Evolutionary conservation across 2,329 filamentous ascomycete species (phyloP).

Genomic region (Talaromyces rugulosus): DNA sequence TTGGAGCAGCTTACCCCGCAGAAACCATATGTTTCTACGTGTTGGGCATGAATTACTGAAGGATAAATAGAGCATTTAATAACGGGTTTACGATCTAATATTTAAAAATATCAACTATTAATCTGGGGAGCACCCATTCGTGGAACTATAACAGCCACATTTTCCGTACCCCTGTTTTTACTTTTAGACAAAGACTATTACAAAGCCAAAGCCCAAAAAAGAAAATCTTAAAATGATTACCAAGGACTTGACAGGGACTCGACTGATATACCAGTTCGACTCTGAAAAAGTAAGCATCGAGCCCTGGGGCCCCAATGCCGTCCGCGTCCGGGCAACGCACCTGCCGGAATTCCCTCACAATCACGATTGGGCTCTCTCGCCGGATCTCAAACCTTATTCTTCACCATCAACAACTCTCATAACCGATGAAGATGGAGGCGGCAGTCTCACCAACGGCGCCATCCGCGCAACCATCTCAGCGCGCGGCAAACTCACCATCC

Average conservation of each 20-base stretch:
- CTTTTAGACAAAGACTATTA: neutral
- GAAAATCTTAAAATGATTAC: slow-evolving; percentile 24
- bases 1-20: neutral
- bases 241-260: slow-evolving; percentile 24
- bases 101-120: neutral
- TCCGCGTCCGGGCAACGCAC: slow-evolving; percentile 36
- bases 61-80: neutral
- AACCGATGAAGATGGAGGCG: slow-evolving; percentile 18
- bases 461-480: slow-evolving; percentile 46
- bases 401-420: neutral
- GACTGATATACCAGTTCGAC: slow-evolving; percentile 34
- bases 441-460: slow-evolving; percentile 45
- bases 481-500: slow-evolving; percentile 49
- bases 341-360: slow-evolving; percentile 28
- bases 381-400: slow-evolving; percentile 15
- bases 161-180: neutral
- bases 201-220: neutral
- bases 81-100: neutral
- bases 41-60: neutral
- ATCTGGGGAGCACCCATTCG: neutral
- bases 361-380: slow-evolving; percentile 34
- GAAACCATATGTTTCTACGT: neutral
- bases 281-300: slow-evolving; percentile 36
- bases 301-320: slow-evolving; percentile 36
- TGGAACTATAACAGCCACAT: neutral